Evolutionary conservation across 306 rosid genomes (phyloP), one percentile per base, ranked within the genome.

Genomic region (Aeschynomene evenia): DNA sequence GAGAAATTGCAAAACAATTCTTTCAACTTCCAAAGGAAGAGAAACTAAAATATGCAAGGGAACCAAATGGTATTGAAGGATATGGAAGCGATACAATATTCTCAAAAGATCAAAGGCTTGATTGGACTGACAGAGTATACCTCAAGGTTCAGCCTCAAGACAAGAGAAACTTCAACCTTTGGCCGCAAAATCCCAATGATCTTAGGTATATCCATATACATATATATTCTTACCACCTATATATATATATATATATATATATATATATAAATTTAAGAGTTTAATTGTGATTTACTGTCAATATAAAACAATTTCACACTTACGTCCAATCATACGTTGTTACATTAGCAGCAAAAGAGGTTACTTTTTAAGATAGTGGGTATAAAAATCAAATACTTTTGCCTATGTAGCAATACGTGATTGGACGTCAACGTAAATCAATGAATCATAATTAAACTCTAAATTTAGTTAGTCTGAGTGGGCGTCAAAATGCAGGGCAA

Each of bases 101-200:
- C 31, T 72, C 82, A 10, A 56, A 79, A 21, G 34, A 81, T 1
- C 90, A 88, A 79, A 84, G 51, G 28, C 88, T 91, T 36, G 96
- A 91, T 20, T 91, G 97, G 93, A 80, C 65, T n/a, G 91, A 87
- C 48, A 80, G 93, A 37, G 12, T 91, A 42, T 85, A 75, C 74
- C 78, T 88, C 7, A 29, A 18, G 1, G 82, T 89, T 5, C 59
- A 68, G 12, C 97, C 97, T 29, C 58, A 83, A 70, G 80, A 82
- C 60, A 69, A 78, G 19, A 84, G 90, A 40, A 82, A 70, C 28
- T 80, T 79, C 66, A 49, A 80, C 56, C 14, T 66, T 65, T 89
- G 96, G 96, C 96, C 96, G 0, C 34, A 79, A 70, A 73, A 36
- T 12, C 96, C 96, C 13, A 15, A 58, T 60, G 73, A 69, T 57